phyloP scores from a whole-genome alignment of 2,329 filamentous ascomycete species.

The Neocatenulostroma microsporum region DNA sequence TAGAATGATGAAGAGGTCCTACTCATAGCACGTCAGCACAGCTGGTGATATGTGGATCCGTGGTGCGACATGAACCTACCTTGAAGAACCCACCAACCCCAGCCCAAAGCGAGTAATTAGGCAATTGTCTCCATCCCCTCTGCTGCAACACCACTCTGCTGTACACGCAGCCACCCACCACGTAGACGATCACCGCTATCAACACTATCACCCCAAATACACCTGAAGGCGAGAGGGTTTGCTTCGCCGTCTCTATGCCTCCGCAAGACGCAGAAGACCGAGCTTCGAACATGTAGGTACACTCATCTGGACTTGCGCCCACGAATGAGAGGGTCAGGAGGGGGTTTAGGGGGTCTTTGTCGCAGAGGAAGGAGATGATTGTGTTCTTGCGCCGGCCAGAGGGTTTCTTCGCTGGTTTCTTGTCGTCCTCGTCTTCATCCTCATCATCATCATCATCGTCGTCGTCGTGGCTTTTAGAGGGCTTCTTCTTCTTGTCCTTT shows the following conservation, averaged over 20 bases:
- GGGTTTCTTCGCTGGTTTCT: conserved; percentile 18
- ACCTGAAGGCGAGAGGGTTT: conserved; percentile 58
- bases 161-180: conserved; percentile 89
- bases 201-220: conserved; percentile 81
- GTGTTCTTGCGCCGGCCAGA: conserved; percentile 64
- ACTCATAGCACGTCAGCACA: neutral
- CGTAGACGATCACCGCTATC: conserved; percentile 75
- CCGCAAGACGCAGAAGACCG: conserved; percentile 78
- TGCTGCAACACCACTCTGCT: conserved; percentile 91
- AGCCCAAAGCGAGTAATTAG: conserved; percentile 90
- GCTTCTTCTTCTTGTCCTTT: conserved; percentile 25
- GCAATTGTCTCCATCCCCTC: conserved; percentile 87
- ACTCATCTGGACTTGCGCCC: conserved; percentile 72
- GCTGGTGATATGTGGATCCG: neutral
- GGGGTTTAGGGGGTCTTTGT: conserved; percentile 64
- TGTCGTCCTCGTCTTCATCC: conserved; percentile 19
- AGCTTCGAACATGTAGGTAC: conserved; percentile 92
- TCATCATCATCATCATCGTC: conserved; percentile 29
- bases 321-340: conserved; percentile 74
- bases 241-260: conserved; percentile 51
- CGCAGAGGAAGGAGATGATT: conserved; percentile 88
- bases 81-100: conserved; percentile 76
- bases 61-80: conserved; percentile 43
- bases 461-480: conserved; percentile 20
- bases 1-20: conserved; percentile 57